Evolutionary conservation across 1,284 basidiomycete genomes (phyloP).

Genomic region (Abortiporus biennis): DNA sequence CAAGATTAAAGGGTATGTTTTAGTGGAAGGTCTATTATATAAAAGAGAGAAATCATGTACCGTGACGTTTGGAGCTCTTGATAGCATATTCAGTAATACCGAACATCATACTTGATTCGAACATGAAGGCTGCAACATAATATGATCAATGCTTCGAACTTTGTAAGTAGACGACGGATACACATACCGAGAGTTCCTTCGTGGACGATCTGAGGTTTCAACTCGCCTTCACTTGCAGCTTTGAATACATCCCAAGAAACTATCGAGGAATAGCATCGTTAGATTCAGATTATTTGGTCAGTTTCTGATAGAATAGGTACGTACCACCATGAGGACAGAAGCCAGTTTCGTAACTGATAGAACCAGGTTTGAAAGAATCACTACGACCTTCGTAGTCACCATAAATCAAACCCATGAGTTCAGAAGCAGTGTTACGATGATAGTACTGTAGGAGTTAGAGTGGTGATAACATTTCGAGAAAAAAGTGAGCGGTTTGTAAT

Average conservation of each 20-base stretch:
- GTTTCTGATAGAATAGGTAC: constrained; percentile 8
- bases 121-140: constrained; percentile 48
- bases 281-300: not conserved
- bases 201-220: constrained; percentile 42
- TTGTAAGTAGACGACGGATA: not conserved
- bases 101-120: constrained; percentile 37
- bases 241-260: constrained; percentile 57
- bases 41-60: not conserved
- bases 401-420: constrained; percentile 58
- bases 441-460: constrained; percentile 39
- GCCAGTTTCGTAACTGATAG: constrained; percentile 55
- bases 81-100: constrained; percentile 2
- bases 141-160: not conserved
- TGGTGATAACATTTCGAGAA: not conserved
- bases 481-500: not conserved
- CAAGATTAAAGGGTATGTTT: not conserved
- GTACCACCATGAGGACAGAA: constrained; percentile 56
- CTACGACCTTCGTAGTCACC: constrained; percentile 26
- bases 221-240: constrained; percentile 43
- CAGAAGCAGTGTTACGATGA: constrained; percentile 56
- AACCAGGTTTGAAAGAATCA: constrained; percentile 33
- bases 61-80: not conserved
- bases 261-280: constrained; percentile 15
- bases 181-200: constrained; percentile 48
- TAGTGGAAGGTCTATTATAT: not conserved